A percentile compares a stretch with the other conserved stretches of the same genome.
Evolutionary conservation across 139 green algal genomes (phyloP).

Genomic region (Trebouxia sp.): DNA sequence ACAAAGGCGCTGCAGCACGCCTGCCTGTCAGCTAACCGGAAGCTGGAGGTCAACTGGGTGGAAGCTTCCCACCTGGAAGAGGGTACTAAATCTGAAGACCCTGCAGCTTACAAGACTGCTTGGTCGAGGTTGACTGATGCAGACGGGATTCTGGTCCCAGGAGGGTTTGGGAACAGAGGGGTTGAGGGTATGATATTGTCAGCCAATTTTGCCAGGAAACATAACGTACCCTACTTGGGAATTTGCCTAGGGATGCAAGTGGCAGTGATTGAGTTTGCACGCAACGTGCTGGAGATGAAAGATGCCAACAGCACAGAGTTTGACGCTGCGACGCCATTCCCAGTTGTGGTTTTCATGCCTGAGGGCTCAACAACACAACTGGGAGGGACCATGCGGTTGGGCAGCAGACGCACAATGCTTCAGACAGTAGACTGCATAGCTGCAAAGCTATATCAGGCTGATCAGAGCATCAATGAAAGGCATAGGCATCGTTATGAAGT

Average conservation of each 20-base stretch:
- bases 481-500: constrained; percentile 98
- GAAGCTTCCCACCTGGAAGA: constrained; percentile 89
- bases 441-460: constrained; percentile 92
- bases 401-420: constrained; percentile 85
- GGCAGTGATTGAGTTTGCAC: constrained; percentile 97
- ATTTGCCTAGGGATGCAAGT: constrained; percentile 99
- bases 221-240: constrained; percentile 90
- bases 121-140: constrained; percentile 53
- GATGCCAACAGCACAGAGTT: constrained; percentile 94
- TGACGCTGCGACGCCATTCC: constrained; percentile 69
- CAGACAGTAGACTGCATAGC: constrained; percentile 88
- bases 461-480: constrained; percentile 88
- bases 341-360: constrained; percentile 98
- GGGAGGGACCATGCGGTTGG: constrained; percentile 98
- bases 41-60: constrained; percentile 92
- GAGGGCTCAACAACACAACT: constrained; percentile 90
- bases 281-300: constrained; percentile 82
- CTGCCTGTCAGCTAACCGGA: constrained; percentile 82
- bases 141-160: constrained; percentile 94
- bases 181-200: constrained; percentile 95
- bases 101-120: constrained; percentile 56
- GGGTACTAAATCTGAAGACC: constrained; percentile 46
- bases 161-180: constrained; percentile 92
- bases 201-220: constrained; percentile 82
- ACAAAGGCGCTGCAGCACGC: constrained; percentile 98